phyloP scores from a whole-genome alignment of 495 filamentous ascomycete genomes.

The Chaetomium cochliodes region DNA sequence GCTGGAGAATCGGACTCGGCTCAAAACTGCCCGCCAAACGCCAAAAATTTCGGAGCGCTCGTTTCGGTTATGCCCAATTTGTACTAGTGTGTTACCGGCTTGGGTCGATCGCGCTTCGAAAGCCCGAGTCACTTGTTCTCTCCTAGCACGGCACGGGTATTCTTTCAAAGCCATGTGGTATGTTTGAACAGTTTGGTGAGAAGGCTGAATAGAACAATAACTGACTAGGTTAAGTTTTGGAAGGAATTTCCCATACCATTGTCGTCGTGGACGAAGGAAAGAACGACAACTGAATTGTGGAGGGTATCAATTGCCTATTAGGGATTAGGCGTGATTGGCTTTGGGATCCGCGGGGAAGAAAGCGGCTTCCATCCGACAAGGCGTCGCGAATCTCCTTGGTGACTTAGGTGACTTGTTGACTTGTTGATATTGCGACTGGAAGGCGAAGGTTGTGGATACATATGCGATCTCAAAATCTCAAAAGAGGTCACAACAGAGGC shows the following conservation, averaged over 20 bases:
- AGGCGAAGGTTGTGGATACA: too few species aligned
- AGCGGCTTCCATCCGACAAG: not conserved
- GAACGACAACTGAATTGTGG: not conserved
- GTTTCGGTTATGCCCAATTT: not conserved
- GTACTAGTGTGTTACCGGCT: not conserved
- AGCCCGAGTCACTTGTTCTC: not conserved
- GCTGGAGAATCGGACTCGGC: not conserved
- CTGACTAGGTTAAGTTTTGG: not conserved
- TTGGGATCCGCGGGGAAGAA: not conserved
- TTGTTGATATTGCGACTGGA: too few species aligned
- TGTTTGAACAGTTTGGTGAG: too few species aligned
- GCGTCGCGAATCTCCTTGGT: slow-evolving; percentile 2
- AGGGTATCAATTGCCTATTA: not conserved
- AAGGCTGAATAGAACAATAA: too few species aligned
- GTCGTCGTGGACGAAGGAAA: not conserved
- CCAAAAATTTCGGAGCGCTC: slow-evolving; percentile 13
- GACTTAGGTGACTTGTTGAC: not conserved
- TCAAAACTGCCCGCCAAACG: slow-evolving; percentile 11
- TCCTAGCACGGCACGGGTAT: too few species aligned
- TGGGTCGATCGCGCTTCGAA: not conserved
- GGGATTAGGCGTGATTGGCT: not conserved
- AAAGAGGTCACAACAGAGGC: not conserved
- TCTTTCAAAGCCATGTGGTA: too few species aligned
- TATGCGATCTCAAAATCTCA: not conserved
- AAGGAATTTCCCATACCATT: not conserved